phyloP scores from a whole-genome alignment of 2,329 filamentous ascomycete species.

The Pseudogymnoascus sp. region DNA sequence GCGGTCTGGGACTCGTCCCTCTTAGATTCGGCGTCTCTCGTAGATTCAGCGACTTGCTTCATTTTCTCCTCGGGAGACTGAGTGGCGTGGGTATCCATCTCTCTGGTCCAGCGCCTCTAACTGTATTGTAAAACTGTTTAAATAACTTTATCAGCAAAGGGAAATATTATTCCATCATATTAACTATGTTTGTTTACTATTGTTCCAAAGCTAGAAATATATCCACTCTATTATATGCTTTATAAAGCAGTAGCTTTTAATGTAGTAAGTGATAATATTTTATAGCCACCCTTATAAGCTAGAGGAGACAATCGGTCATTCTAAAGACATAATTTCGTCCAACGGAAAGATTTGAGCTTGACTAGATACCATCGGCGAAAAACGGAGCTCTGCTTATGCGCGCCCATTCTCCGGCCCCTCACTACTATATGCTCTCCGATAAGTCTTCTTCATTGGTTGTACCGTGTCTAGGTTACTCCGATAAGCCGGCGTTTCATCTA shows the following conservation, averaged over 20 bases:
- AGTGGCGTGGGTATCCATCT: background rate
- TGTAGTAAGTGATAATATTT: background rate
- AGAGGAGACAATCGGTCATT: too few species aligned
- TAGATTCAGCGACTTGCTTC: background rate
- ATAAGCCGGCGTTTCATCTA: too few species aligned
- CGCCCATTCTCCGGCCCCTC: too few species aligned
- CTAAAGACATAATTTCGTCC: too few species aligned
- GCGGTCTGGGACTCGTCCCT: background rate
- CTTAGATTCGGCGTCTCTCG: too few species aligned
- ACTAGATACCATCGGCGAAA: too few species aligned
- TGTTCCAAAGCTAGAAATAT: background rate
- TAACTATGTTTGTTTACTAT: background rate
- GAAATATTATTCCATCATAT: background rate
- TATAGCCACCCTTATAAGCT: background rate
- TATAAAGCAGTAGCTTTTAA: background rate
- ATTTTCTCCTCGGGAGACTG: background rate
- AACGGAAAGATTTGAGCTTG: too few species aligned
- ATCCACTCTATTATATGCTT: background rate
- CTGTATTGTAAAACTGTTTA: background rate
- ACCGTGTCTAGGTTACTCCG: too few species aligned
- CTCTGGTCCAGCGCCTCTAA: background rate
- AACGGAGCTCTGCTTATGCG: too few species aligned
- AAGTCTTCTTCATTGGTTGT: too few species aligned
- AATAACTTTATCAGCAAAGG: background rate
- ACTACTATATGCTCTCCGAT: too few species aligned